These are phyloP conservation scores for carrot (Daucus carota) DNA, from an alignment of 129 eudicot genomes.

Conservation along the genomic window DNA sequence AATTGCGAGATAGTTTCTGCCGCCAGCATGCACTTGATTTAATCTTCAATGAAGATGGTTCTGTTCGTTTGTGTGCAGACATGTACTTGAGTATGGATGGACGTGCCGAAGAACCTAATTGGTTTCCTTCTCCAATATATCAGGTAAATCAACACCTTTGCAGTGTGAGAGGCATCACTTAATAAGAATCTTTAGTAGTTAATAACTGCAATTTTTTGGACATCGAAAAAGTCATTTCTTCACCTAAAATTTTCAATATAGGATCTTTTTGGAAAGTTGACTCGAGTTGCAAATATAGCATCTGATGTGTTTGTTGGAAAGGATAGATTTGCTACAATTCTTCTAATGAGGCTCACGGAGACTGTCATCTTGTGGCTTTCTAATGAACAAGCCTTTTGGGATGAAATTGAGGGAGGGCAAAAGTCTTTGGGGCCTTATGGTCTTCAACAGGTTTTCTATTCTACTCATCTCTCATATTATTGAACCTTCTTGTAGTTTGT, in stretches of 20 bases:
- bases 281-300: slow-evolving; percentile 46
- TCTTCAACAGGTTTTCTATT: slow-evolving; percentile 69
- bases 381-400: slow-evolving; percentile 92
- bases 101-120: slow-evolving; percentile 47
- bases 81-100: slow-evolving; percentile 65
- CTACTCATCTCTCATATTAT: background rate
- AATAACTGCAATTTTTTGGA: background rate
- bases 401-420: slow-evolving; percentile 64
- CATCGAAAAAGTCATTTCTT: background rate
- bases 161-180: no score
- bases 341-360: slow-evolving; percentile 87
- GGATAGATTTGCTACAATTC: slow-evolving; percentile 81
- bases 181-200: no score
- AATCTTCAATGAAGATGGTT: slow-evolving; percentile 76
- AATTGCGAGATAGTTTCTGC: slow-evolving; percentile 81
- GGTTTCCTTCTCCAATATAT: slow-evolving; percentile 78
- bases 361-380: slow-evolving; percentile 86
- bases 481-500: background rate
- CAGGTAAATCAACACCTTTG: slow-evolving; percentile 31
- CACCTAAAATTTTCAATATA: slow-evolving; percentile 11
- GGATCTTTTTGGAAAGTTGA: slow-evolving; percentile 66
- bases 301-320: slow-evolving; percentile 79
- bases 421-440: slow-evolving; percentile 78
- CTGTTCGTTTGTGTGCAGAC: slow-evolving; percentile 46
- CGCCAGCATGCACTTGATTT: slow-evolving; percentile 86